Evolutionary conservation across 345 rosid genomes (phyloP), one percentile per base, ranked within the genome.

Genomic region (Boechera retrofracta): DNA sequence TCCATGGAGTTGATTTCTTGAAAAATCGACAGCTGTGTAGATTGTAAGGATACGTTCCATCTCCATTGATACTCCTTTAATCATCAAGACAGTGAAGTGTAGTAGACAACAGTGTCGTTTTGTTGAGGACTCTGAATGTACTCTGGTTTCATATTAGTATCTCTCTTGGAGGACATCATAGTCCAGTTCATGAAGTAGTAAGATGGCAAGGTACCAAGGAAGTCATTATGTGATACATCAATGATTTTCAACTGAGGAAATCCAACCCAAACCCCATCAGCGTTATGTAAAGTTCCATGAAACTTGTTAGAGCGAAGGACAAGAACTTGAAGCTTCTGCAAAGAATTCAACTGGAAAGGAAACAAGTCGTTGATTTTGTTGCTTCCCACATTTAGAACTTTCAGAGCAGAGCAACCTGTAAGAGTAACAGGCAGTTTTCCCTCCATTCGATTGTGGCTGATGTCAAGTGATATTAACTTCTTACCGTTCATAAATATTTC

Each of bases 41-140:
- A 26, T 42, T 42, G 67, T 63, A 28, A 42, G 67, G 51, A 63
- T 28, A 42, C 67, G 67, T 12, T 44, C 10, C 67, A 63, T 63
- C 36, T 38, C 67, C 52, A 63, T 63, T 26, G 33, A 7, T 4
- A 42, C 11, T 42, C 67, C 64, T 35, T 59, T 59, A 18, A 2
- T 59, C 64, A 16, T 10, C 44, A 59, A 35, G 2, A 35, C 7
- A 59, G 0, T 59, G 64, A 59, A 2, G 7, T 2, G 5, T 32
- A 57, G 44, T 18, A 18, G 21, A 18, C 21, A 18, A 18, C 21
- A 18, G 21, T 18, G 21, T 18, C 21, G 21, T 18, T 18, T 18
- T 18, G 21, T 18, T 18, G 21, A 18, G 21, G 21, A 18, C 21
- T 18, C 10, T 0, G 0, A 39, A 44, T 44, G 48, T 44, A 44